A percentile compares a stretch with the other conserved stretches of the same genome.
Evolutionary conservation across 2,329 filamentous ascomycete genomes (phyloP).

Genomic region (Botrytis pseudocinerea): DNA sequence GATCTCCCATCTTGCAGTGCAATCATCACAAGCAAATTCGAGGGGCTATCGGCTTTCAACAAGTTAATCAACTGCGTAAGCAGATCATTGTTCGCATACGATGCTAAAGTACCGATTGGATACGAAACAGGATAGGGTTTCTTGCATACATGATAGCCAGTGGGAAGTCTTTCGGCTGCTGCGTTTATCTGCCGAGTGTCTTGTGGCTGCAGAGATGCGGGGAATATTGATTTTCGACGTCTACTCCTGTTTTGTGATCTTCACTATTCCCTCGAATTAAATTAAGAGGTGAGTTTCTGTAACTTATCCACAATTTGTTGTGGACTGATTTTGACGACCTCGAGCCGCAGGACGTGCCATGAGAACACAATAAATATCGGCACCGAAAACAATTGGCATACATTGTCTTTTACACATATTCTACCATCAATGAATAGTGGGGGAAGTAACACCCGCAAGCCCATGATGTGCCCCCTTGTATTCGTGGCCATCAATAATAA

Average conservation of each 20-base stretch:
- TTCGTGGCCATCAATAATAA: too few species aligned
- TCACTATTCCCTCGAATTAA: neutral
- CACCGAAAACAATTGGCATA: neutral
- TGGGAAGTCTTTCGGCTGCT: neutral
- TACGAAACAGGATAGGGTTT: too few species aligned
- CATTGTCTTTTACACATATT: neutral
- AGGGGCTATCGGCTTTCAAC: too few species aligned
- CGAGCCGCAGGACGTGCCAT: neutral
- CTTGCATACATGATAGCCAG: neutral
- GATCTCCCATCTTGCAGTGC: neutral
- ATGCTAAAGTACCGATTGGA: too few species aligned
- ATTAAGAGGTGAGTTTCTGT: neutral
- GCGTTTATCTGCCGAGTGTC: neutral
- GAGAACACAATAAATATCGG: too few species aligned
- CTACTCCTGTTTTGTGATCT: neutral
- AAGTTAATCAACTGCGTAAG: too few species aligned
- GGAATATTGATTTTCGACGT: neutral
- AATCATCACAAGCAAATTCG: too few species aligned
- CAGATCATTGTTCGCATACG: too few species aligned
- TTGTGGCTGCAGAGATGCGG: neutral
- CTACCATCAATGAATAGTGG: neutral
- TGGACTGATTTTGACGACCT: neutral
- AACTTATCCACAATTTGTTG: neutral
- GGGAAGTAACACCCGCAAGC: neutral
- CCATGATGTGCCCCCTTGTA: too few species aligned